Base-by-base conservation (phyloP, 208 protist genomes). In the Porcisia hertigi region DNA sequence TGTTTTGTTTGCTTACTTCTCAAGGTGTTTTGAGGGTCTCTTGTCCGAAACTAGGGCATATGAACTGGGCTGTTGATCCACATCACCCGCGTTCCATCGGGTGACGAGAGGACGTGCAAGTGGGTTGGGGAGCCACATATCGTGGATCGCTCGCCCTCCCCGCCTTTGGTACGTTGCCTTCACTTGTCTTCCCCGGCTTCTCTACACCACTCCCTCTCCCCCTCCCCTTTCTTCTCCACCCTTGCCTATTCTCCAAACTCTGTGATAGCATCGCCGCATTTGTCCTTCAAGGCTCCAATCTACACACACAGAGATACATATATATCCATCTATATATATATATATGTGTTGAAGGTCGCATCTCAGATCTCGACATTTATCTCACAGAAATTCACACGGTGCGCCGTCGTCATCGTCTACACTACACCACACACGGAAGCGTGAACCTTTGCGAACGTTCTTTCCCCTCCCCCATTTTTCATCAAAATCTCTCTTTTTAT, bases 381-480 rank as follows among this genome's bases (percentile, higher is more conserved):
- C 12, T n/a, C 5, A 39, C 59, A 36, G 16, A 41, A 18, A 34
- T 23, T 20, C 62, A 8, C 34, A n/a, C 20, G 62, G 18, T 9
- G 18, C n/a, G 5, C 3, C 39, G 14, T 18, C 25, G 20, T 49
- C 39, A 6, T 64, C 9, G 1, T 16, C 39, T 49, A 6, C 36
- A 2, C 7, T 3, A 16, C 62, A 12, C 47, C 5, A 52, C 47
- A 52, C 47, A 52, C 47, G 47, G 11, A 52, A 52, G 47, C 47
- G 47, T 52, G 11, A 14, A 52, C 8, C 62, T 30, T 14, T 9
- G 39, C 39, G 34, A 30, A 20, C 36, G 1, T 49, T 58, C 62
- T 71, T 39, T 43, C 2, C 55, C 11, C 18, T 73, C 39, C 16
- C 18, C 62, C 69, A 16, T 57, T 73, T 36, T 54, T 71, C 69